Base-by-base conservation (phyloP, 2,329 filamentous ascomycete species). In the Iodosphaeria phyllophila region DNA sequence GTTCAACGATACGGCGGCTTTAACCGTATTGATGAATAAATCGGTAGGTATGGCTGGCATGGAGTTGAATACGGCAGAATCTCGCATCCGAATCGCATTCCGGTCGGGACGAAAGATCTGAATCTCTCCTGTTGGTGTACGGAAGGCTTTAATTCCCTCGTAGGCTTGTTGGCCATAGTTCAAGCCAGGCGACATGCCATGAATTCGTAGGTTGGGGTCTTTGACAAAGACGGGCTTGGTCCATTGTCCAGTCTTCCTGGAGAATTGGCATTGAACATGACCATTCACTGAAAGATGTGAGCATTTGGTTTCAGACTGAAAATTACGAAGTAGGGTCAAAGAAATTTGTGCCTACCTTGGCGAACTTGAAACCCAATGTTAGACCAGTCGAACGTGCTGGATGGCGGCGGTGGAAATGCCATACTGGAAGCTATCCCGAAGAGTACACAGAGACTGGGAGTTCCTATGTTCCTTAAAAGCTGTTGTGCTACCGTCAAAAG, bases 111-210 rank as follows among this genome's bases (percentile, higher is more conserved):
- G 76, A 68, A 95, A 95, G 48, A 95, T 68, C 46, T 72, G 69
- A 54, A 95, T 84, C 30, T 59, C 46, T 47, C 76, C 68, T 29
- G 64, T 57, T 11, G 82, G 77, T 3, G 63, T 59, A 33, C 86
- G 82, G 64, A 93, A 93, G 28, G 86, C 84, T 53, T 95, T 95
- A 47, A 95, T 71, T n/a, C 89, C 89, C 50, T 98, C 89, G 59
- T 92, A 98, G 41, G 82, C 86, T 56, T 95, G 89, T 47, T 92
- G 83, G 30, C 86, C 83, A 50, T 98, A 98, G 63, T 98, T 98
- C 35, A 95, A 68, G 21, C 72, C 86, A 0, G 89, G 84, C 0
- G 84, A 74, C 79, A 98, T 89, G 50, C 86, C 89, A 52, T 95
- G 86, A 44, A 95, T 72, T 36, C 74, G 73, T 39, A 95, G 68